These are phyloP conservation scores for Mycena sanguinolenta DNA, from an alignment of 768 basidiomycete genomes.

Conservation along the genomic window DNA sequence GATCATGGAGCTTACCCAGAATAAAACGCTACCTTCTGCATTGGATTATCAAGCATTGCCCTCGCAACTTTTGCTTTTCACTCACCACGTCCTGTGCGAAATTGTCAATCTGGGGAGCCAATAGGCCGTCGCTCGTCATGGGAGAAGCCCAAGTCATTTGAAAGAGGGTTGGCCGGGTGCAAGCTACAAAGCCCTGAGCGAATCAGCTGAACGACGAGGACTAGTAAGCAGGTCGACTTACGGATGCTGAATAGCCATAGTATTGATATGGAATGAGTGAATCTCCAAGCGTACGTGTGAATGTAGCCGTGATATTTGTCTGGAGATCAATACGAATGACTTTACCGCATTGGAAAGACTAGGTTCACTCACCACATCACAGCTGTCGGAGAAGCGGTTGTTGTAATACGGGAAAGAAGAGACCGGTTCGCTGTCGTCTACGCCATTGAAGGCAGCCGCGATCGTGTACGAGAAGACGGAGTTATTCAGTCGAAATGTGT, in stretches of 20 bases:
- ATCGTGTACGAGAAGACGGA: slow-evolving; percentile 22
- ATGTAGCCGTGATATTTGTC: slow-evolving; percentile 3
- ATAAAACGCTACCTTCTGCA: neutral
- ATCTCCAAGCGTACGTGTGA: neutral
- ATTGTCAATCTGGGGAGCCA: neutral
- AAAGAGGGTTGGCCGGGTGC: slow-evolving; percentile 6
- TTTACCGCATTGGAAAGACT: neutral
- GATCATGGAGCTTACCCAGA: neutral
- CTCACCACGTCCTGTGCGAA: slow-evolving; percentile 6
- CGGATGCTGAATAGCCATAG: neutral
- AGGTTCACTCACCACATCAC: slow-evolving; percentile 6
- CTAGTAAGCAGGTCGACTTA: neutral
- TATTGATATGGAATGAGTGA: neutral
- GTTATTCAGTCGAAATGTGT: slow-evolving; percentile 15
- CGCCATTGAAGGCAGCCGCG: slow-evolving; percentile 7
- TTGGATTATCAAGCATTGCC: neutral
- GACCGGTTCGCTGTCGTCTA: neutral
- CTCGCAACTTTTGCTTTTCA: neutral
- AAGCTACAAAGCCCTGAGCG: slow-evolving; percentile 5
- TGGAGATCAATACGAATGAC: neutral
- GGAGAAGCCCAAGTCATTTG: neutral
- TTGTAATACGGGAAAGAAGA: slow-evolving; percentile 16
- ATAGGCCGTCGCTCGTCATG: neutral
- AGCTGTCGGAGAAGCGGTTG: slow-evolving; percentile 7
- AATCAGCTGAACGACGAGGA: neutral